Percentiles rank a stretch among this genome's conserved stretches.
Conservation (phyloP, 2,329 filamentous ascomycete species). For the Aureobasidium sp. region DNA sequence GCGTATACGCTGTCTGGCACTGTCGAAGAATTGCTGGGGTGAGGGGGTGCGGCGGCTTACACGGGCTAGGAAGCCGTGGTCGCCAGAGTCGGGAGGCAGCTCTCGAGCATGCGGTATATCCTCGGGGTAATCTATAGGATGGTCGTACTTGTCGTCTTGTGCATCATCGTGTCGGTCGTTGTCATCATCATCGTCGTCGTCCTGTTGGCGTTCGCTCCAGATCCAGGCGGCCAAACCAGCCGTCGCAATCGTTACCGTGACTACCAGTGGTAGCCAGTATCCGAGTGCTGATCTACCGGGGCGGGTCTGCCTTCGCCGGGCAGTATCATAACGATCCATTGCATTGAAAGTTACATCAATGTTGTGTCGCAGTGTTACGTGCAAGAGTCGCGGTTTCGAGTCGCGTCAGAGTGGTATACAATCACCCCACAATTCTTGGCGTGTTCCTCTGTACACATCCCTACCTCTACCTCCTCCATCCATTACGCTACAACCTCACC, state of each 20-base stretch:
- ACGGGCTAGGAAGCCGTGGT: constrained; percentile 56
- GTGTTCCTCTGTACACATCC: too few relatives aligned
- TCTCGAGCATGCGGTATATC: background rate
- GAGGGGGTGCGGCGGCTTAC: constrained; percentile 77
- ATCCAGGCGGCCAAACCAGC: constrained; percentile 83
- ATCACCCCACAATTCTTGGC: too few relatives aligned
- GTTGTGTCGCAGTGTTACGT: background rate
- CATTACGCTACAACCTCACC: too few relatives aligned
- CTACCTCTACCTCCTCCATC: too few relatives aligned
- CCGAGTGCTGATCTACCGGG: constrained; percentile 53
- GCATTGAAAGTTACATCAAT: background rate
- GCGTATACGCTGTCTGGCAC: constrained; percentile 71
- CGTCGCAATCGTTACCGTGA: constrained; percentile 82
- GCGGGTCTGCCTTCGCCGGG: constrained; percentile 40
- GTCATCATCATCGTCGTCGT: constrained; percentile 58
- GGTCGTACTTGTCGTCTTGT: constrained; percentile 24
- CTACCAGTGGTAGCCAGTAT: constrained; percentile 81
- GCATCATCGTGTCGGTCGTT: constrained; percentile 46
- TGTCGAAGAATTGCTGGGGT: constrained; percentile 80
- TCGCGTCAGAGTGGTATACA: background rate
- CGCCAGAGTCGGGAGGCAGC: background rate
- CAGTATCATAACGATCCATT: constrained; percentile 21
- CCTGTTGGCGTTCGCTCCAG: constrained; percentile 77
- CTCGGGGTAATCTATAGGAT: constrained; percentile 12
- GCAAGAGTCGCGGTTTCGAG: background rate